These are phyloP conservation scores for Debaryomyces fabryi DNA, from an alignment of 1,139 yeast genomes.

Conservation along the genomic window DNA sequence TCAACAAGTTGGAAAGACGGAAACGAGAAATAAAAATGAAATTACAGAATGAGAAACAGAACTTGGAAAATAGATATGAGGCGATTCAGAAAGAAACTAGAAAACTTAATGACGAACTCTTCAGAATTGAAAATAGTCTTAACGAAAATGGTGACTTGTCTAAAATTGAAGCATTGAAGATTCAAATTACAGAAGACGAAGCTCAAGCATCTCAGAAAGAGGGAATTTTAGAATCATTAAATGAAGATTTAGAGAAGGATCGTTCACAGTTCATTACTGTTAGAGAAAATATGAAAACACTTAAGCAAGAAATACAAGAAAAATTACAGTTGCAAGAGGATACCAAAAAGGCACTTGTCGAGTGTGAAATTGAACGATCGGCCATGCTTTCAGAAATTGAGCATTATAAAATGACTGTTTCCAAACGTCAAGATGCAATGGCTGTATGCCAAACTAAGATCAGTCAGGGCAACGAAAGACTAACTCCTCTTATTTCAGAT, in stretches of 20 bases:
- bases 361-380: constrained; percentile 17
- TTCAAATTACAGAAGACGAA: constrained; percentile 33
- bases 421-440: constrained; percentile 15
- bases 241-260: constrained; percentile 28
- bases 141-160: constrained; percentile 38
- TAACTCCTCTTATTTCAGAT: constrained; percentile 22
- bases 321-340: constrained; percentile 14
- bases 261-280: constrained; percentile 11
- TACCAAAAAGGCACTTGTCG: constrained; percentile 13
- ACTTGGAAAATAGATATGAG: constrained; percentile 18
- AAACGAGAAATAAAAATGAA: constrained; percentile 18
- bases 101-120: constrained; percentile 20
- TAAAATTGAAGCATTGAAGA: constrained; percentile 33
- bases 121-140: constrained; percentile 30
- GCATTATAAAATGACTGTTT: constrained; percentile 17
- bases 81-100: constrained; percentile 22
- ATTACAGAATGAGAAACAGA: constrained; percentile 17
- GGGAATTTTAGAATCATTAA: constrained; percentile 31
- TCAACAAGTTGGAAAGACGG: constrained; percentile 21
- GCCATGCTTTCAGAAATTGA: constrained; percentile 12
- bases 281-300: constrained; percentile 10
- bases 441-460: constrained; percentile 19
- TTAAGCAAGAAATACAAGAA: constrained; percentile 14
- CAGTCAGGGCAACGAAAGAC: constrained; percentile 21
- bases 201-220: constrained; percentile 29